Evolutionary conservation across 768 basidiomycete species (phyloP).

Genomic region (Lactarius psammicola): DNA sequence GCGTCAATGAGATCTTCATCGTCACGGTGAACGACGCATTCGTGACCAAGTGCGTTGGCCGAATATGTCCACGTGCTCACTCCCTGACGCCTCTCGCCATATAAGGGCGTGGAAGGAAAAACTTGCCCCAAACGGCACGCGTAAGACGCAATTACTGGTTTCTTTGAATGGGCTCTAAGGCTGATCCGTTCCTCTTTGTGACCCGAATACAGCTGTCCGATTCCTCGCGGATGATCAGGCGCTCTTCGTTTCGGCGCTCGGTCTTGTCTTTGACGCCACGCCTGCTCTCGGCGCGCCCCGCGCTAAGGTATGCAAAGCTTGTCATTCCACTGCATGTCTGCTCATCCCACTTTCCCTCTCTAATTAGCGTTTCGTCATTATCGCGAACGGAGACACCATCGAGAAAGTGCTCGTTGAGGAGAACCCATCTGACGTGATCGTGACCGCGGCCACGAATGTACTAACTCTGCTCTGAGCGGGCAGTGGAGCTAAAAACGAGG

Average conservation of each 20-base stretch:
- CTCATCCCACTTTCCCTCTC: background rate
- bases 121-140: slow-evolving; percentile 54
- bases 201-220: slow-evolving; percentile 33
- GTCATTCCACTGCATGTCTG: background rate
- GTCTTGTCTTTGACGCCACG: slow-evolving; percentile 49
- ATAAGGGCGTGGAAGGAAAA: slow-evolving; percentile 61
- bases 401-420: slow-evolving; percentile 53
- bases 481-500: background rate
- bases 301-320: slow-evolving; percentile 41
- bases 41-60: slow-evolving; percentile 40
- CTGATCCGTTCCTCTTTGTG: background rate
- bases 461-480: slow-evolving; percentile 35
- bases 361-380: slow-evolving; percentile 57
- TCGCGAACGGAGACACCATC: slow-evolving; percentile 68
- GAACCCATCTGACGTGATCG: slow-evolving; percentile 39
- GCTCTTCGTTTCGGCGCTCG: slow-evolving; percentile 40
- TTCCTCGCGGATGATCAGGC: slow-evolving; percentile 60
- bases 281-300: slow-evolving; percentile 63
- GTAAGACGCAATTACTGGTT: slow-evolving; percentile 36
- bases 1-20: slow-evolving; percentile 67
- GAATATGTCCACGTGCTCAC: background rate
- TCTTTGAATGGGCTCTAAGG: background rate
- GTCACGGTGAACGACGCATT: slow-evolving; percentile 80
- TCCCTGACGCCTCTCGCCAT: background rate
- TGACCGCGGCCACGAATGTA: slow-evolving; percentile 45